Conservation (phyloP, 352 stramenopile genomes). For the Saprolegnia diclina region DNA sequence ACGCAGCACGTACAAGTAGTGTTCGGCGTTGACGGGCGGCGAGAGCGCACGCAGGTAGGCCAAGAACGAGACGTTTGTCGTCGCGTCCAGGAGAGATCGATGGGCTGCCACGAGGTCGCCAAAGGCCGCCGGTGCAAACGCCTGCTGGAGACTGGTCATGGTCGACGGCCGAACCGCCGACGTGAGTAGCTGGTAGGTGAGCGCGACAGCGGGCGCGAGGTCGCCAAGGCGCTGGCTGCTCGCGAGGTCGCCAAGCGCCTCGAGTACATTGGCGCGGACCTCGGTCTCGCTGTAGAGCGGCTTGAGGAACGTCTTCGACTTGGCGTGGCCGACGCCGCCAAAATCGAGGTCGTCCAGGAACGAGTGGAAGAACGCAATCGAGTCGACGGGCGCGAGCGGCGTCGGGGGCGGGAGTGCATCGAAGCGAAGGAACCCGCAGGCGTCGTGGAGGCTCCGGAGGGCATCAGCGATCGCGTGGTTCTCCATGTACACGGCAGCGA, state of each 20-base stretch:
- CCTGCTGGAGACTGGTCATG: background rate
- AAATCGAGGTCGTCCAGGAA: constrained; percentile 12
- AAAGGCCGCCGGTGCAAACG: background rate
- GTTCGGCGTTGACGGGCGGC: constrained; percentile 57
- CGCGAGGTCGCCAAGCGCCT: constrained; percentile 64
- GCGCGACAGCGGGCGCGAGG: background rate
- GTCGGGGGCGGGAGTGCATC: background rate
- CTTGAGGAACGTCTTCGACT: background rate
- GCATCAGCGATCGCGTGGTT: constrained; percentile 38
- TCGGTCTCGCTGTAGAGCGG: background rate
- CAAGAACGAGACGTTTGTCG: constrained; percentile 49
- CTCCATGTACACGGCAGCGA: constrained; percentile 40
- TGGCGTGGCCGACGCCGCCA: constrained; percentile 1
- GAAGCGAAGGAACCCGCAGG: constrained; percentile 37
- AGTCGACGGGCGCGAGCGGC: background rate
- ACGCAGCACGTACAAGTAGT: constrained; percentile 66
- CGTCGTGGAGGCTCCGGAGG: constrained; percentile 41
- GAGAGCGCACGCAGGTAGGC: constrained; percentile 61
- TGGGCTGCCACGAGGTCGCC: background rate
- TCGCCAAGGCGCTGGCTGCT: constrained; percentile 35
- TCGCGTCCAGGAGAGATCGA: constrained; percentile 12
- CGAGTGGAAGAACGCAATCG: background rate
- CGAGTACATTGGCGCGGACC: constrained; percentile 45
- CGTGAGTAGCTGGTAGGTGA: background rate
- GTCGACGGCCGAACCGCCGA: background rate